Evolutionary conservation across 495 filamentous ascomycete genomes (phyloP).

Genomic region (Lasiosphaeria miniovina): DNA sequence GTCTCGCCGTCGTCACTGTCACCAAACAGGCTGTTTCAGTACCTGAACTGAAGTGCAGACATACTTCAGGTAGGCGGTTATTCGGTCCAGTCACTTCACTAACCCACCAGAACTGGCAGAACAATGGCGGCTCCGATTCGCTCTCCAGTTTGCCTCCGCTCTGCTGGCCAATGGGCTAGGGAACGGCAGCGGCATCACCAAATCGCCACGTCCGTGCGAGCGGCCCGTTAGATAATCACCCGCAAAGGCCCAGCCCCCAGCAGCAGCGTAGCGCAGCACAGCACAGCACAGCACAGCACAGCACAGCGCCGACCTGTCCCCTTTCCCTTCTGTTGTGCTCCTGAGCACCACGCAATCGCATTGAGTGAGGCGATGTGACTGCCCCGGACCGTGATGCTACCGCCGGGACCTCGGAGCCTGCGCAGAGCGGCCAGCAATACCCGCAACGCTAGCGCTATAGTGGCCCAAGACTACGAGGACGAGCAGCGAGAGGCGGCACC

Average conservation of each 20-base stretch:
- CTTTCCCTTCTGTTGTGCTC: constrained; percentile 9
- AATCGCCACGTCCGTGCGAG: constrained; percentile 21
- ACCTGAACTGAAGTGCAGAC: too few relatives aligned
- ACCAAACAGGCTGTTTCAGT: too few relatives aligned
- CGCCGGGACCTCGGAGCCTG: neutral
- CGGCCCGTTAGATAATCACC: constrained; percentile 11
- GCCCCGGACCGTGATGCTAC: neutral
- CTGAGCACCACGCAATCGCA: constrained; percentile 7
- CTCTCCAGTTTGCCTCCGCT: constrained; percentile 4
- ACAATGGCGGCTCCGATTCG: constrained; percentile 2
- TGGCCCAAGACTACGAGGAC: neutral
- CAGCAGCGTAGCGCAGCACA: too few relatives aligned
- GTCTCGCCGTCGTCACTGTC: too few relatives aligned
- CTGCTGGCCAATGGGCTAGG: neutral
- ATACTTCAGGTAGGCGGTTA: too few relatives aligned
- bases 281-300: too few relatives aligned
- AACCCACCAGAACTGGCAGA: neutral
- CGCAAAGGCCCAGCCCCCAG: neutral
- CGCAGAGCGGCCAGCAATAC: neutral
- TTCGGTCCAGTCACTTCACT: neutral
- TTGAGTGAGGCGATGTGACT: constrained; percentile 11
- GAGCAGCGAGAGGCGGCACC: too few relatives aligned
- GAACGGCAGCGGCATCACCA: constrained; percentile 4
- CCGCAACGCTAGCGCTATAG: neutral
- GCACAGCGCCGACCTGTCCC: neutral